A percentile compares a stretch with the other conserved stretches of the same genome.
These are phyloP conservation scores for Saccharomycopsis hybrid DNA, from an alignment of 1,139 yeast genomes.

Conservation along the genomic window DNA sequence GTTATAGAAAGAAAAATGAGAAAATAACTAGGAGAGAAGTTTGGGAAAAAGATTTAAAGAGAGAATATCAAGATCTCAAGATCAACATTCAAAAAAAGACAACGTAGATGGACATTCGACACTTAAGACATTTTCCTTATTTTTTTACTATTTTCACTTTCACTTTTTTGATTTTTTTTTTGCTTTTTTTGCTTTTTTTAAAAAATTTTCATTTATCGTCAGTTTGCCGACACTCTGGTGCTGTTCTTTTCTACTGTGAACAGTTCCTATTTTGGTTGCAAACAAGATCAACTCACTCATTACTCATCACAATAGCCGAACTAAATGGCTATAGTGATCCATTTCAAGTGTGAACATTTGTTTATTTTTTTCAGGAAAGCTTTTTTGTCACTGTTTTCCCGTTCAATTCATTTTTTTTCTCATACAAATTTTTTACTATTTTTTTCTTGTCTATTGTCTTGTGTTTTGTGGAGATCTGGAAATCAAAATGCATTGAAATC, in stretches of 20 bases:
- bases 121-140: background rate
- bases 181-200: background rate
- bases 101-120: no score
- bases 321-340: conserved; percentile 14
- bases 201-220: conserved; percentile 13
- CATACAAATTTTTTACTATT: background rate
- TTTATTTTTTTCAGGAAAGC: background rate
- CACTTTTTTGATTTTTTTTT: background rate
- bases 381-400: background rate
- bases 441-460: background rate
- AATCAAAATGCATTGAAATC: background rate
- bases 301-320: conserved; percentile 16
- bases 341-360: conserved; percentile 19
- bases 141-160: background rate
- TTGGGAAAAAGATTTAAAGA: no score
- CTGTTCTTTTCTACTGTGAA: conserved; percentile 49
- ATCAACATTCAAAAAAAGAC: no score
- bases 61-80: no score
- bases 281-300: conserved; percentile 56
- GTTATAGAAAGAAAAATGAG: background rate
- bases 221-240: conserved; percentile 98
- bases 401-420: background rate
- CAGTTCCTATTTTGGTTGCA: conserved; percentile 94
- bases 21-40: background rate
- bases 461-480: background rate